A percentile compares a stretch with the other conserved stretches of the same genome.
These are phyloP conservation scores for Microcyclospora tardicrescens DNA, from an alignment of 2,329 filamentous ascomycete species.

Conservation along the genomic window DNA sequence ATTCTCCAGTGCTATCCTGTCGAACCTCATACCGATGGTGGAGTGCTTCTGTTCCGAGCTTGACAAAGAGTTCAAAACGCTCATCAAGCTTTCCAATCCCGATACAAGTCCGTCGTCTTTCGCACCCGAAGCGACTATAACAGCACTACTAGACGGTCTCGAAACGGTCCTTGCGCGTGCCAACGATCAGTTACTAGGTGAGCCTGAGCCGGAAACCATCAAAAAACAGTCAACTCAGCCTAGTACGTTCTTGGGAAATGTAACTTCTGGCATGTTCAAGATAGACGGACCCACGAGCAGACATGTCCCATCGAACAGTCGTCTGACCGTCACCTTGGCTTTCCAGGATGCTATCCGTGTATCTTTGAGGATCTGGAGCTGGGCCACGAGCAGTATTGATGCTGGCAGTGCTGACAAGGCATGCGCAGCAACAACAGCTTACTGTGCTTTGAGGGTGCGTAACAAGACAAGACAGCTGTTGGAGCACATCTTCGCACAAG, in stretches of 20 bases:
- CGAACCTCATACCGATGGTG: slow-evolving; percentile 79
- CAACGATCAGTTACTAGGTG: slow-evolving; percentile 66
- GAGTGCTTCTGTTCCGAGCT: slow-evolving; percentile 79
- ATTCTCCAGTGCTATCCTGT: slow-evolving; percentile 74
- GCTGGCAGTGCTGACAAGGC: slow-evolving; percentile 48
- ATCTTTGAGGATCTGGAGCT: slow-evolving; percentile 90
- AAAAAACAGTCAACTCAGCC: slow-evolving; percentile 70
- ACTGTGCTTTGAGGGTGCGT: slow-evolving; percentile 81
- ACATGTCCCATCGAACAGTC: slow-evolving; percentile 78
- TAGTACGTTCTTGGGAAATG: slow-evolving; percentile 84
- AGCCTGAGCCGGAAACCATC: slow-evolving; percentile 56
- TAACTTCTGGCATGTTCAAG: slow-evolving; percentile 83
- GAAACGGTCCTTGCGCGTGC: slow-evolving; percentile 81
- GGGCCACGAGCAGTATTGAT: slow-evolving; percentile 58
- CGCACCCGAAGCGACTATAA: slow-evolving; percentile 15
- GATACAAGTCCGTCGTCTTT: slow-evolving; percentile 1
- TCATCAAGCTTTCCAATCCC: slow-evolving; percentile 49
- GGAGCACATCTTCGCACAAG: slow-evolving; percentile 84
- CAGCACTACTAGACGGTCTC: slow-evolving; percentile 64
- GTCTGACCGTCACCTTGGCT: slow-evolving; percentile 84
- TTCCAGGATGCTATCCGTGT: slow-evolving; percentile 92
- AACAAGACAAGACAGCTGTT: slow-evolving; percentile 78
- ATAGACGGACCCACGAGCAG: slow-evolving; percentile 57
- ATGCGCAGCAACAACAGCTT: slow-evolving; percentile 62
- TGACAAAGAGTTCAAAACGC: slow-evolving; percentile 53